Evolutionary conservation across 371 early-diverging fungal genomes (phyloP), one percentile per base, ranked within the genome.

Genomic region (Rhizopus arrhizus): DNA sequence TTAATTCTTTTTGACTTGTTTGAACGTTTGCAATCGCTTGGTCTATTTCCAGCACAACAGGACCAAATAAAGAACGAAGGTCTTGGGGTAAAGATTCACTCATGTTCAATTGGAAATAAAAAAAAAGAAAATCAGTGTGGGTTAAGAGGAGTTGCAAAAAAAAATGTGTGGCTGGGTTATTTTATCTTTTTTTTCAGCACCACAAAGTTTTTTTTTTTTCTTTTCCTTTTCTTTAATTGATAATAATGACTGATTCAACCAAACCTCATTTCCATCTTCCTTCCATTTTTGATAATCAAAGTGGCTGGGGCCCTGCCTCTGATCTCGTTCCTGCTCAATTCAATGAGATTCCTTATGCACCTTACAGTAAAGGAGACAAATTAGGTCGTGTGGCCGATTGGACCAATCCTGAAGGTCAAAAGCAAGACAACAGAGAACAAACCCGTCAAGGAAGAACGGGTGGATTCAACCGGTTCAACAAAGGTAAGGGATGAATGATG

Each of bases 351-450:
- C 99, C 99, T 12, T 98, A 94, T 77, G 91, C 94, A 33, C 97
- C 96, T 45, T 98, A 89, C 85, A 91, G 92, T 59, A 97, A 97
- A 82, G 85, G 89, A 40, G 99, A 98, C 75, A 93, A 94, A 66
- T 80, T 98, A 10, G 95, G 95, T 53, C 90, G 91, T 68, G 89
- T 92, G 41, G 96, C 97, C 60, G 95, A 97, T 80, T 97, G 96
- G 95, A 87, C 88, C 56, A 74, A 82, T 15, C 83, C 83, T 56
- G 85, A 85, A 64, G 82, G 78, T 29, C 89, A 89, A 62, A 87
- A 83, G 63, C 82, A 85, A 65, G 88, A 84, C 49, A 85, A 88
- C 73, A 77, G 80, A 59, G 80, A 78, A 56, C 67, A 54, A 35
- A 62, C 65, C 8, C 84, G 86, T 54, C 78, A 81, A 61, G 80